Conservation (phyloP, 2,329 filamentous ascomycete genomes). For the Fusarium coicis region DNA sequence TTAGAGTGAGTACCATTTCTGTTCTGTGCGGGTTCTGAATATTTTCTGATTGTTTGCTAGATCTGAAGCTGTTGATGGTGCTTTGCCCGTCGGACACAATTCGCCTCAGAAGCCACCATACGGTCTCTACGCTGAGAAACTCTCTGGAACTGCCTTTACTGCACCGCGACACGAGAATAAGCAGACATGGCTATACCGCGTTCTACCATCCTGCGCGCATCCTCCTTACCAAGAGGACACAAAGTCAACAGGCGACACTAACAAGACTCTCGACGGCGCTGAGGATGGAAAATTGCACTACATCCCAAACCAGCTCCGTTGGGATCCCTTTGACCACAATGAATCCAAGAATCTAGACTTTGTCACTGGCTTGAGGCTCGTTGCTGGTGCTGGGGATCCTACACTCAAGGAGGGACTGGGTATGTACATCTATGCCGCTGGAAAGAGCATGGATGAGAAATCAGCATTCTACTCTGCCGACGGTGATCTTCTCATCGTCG, state of each 20-base stretch:
- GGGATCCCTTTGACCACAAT: conserved; percentile 83
- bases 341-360: conserved; percentile 62
- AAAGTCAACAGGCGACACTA: conserved; percentile 37
- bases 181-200: conserved; percentile 78
- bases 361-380: conserved; percentile 69
- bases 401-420: conserved; percentile 82
- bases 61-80: conserved; percentile 79
- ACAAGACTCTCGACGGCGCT: conserved; percentile 39
- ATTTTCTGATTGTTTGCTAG: conserved; percentile 53
- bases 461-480: conserved; percentile 87
- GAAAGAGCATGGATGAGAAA: conserved; percentile 78
- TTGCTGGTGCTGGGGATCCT: conserved; percentile 84
- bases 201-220: conserved; percentile 72
- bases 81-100: conserved; percentile 80
- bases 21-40: background rate
- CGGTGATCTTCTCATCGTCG: conserved; percentile 80
- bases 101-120: conserved; percentile 83
- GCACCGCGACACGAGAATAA: conserved; percentile 75
- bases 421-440: conserved; percentile 83
- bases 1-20: conserved; percentile 69
- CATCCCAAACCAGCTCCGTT: conserved; percentile 81
- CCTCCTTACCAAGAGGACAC: conserved; percentile 63
- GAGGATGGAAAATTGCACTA: conserved; percentile 46
- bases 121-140: conserved; percentile 85
- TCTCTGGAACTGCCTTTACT: conserved; percentile 78